These are phyloP conservation scores for Stipa capillata DNA, from an alignment of 176 grass and related monocot species.

Conservation along the genomic window DNA sequence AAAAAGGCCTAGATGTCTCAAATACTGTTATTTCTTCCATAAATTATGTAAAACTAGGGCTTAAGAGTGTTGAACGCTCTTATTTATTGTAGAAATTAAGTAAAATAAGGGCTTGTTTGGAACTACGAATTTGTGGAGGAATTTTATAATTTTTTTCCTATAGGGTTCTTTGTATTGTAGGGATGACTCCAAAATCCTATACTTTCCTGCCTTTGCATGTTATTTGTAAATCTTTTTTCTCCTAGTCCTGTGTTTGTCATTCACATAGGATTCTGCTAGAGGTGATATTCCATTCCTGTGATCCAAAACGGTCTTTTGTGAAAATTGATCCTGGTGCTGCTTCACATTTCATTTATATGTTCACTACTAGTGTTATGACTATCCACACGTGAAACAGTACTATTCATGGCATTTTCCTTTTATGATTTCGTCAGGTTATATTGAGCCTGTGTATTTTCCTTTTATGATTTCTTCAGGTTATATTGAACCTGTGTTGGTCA, in stretches of 20 bases:
- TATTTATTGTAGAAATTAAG: not conserved
- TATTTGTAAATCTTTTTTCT: not conserved
- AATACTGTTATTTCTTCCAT: not conserved
- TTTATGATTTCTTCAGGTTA: constrained; percentile 57
- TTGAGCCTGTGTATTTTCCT: constrained; percentile 64
- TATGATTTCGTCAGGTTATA: constrained; percentile 66
- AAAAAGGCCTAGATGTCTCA: not conserved
- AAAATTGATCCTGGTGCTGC: not conserved
- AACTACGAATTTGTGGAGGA: not conserved
- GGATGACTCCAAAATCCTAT: not conserved
- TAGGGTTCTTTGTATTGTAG: not conserved
- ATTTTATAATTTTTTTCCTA: not conserved
- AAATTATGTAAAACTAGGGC: not conserved
- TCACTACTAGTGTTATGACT: not conserved
- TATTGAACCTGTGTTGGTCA: constrained; percentile 93
- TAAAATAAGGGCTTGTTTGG: not conserved
- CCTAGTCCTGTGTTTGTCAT: not conserved
- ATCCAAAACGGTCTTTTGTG: not conserved
- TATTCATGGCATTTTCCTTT: constrained; percentile 7
- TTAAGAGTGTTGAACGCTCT: too few relatives aligned
- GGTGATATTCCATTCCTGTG: not conserved
- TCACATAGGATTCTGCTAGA: not conserved
- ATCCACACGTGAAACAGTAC: not conserved
- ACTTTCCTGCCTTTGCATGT: not conserved
- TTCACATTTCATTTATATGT: constrained; percentile 8